Evolutionary conservation across 2,329 filamentous ascomycete genomes (phyloP).

Genomic region (Podosphaera xanthii): DNA sequence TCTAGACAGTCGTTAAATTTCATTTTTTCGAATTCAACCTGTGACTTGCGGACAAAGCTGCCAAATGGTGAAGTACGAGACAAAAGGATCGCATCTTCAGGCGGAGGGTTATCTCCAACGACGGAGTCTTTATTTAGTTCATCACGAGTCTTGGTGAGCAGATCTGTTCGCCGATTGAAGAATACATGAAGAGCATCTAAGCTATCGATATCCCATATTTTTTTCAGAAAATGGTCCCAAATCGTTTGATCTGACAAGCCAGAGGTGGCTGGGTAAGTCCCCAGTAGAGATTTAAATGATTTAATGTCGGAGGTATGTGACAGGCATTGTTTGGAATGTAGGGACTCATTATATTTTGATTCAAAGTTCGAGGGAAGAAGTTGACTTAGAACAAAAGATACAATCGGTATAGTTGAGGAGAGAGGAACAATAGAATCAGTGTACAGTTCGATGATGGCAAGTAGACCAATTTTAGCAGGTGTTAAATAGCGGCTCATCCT

Average conservation of each 20-base stretch:
- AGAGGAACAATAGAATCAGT: conserved; percentile 45
- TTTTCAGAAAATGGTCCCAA: conserved; percentile 68
- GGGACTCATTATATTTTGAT: conserved; percentile 4
- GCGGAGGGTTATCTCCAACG: conserved; percentile 24
- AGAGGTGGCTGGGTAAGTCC: conserved; percentile 26
- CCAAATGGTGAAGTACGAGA: conserved; percentile 60
- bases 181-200: conserved; percentile 61
- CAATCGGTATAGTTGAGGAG: conserved; percentile 46
- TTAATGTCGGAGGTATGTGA: conserved; percentile 25
- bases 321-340: conserved; percentile 14
- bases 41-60: conserved; percentile 51
- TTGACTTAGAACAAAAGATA: conserved; percentile 58
- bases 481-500: conserved; percentile 28
- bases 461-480: conserved; percentile 66
- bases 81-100: conserved; percentile 32
- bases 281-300: conserved; percentile 35
- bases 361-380: conserved; percentile 28
- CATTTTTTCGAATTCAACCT: conserved; percentile 58
- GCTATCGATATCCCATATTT: conserved; percentile 65
- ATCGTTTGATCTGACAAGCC: conserved; percentile 53
- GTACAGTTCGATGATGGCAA: conserved; percentile 66
- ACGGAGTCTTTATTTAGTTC: conserved; percentile 33
- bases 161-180: conserved; percentile 33
- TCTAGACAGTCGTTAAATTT: conserved; percentile 57
- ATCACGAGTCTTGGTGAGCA: conserved; percentile 39